Percentiles rank a stretch among this genome's conserved stretches.
These are phyloP conservation scores for Babesia gibsoni DNA, from an alignment of 169 alveolate species.

Conservation along the genomic window DNA sequence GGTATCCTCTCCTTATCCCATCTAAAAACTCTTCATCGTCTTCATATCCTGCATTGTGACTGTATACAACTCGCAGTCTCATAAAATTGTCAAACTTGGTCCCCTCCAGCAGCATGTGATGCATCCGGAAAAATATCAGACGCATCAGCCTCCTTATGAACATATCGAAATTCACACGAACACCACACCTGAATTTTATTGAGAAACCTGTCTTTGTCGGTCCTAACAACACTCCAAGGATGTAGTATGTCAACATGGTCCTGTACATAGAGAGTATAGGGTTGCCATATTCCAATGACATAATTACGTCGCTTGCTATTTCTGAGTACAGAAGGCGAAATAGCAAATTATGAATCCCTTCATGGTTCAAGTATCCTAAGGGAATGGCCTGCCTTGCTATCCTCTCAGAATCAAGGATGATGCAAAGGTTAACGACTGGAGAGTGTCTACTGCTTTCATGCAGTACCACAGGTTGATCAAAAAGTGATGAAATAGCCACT, in stretches of 20 bases:
- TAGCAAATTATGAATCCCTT: background rate
- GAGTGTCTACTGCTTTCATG: background rate
- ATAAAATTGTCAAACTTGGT: conserved; percentile 19
- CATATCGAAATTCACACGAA: background rate
- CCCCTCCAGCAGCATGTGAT: conserved; percentile 14
- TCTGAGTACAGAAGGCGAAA: conserved; percentile 28
- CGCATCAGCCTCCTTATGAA: conserved; percentile 23
- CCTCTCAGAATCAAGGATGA: background rate
- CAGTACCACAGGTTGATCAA: background rate
- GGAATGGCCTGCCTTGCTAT: background rate
- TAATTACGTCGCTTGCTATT: conserved; percentile 5
- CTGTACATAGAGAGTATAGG: conserved; percentile 2
- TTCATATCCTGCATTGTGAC: background rate
- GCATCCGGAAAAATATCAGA: conserved; percentile 34
- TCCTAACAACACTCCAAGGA: background rate
- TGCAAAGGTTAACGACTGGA: background rate
- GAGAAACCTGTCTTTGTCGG: background rate
- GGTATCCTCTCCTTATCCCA: conserved; percentile 11
- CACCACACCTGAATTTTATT: background rate
- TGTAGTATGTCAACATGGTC: conserved; percentile 27
- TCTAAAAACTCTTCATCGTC: conserved; percentile 18
- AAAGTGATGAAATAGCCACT: conserved; percentile 5
- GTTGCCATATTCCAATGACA: conserved; percentile 46
- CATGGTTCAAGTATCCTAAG: background rate
- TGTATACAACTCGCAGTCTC: conserved; percentile 25